Conservation (phyloP, 352 stramenopile species). For the Phytophthora podocarpi region DNA sequence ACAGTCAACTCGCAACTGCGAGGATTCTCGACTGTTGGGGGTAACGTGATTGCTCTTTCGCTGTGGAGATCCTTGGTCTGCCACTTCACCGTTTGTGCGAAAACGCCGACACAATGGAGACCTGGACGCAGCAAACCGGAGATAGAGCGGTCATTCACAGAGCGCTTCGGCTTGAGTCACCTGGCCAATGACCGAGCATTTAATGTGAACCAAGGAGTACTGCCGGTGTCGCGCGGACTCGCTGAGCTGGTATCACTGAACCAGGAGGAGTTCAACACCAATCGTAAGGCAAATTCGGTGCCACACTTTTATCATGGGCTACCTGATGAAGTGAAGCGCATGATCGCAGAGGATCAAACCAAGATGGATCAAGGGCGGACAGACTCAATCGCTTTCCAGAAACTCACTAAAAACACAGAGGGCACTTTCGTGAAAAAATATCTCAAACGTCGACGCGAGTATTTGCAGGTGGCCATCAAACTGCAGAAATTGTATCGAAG, state of each 20-base stretch:
- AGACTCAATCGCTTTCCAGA: conserved; percentile 27
- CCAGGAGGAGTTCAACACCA: conserved; percentile 39
- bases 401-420: conserved; percentile 66
- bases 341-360: conserved; percentile 66
- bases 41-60: conserved; percentile 40
- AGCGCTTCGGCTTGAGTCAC: conserved; percentile 62
- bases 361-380: conserved; percentile 20
- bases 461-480: conserved; percentile 45
- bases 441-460: conserved; percentile 58
- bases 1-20: conserved; percentile 23
- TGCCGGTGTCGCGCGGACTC: conserved; percentile 44
- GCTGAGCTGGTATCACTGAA: conserved; percentile 47
- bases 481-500: conserved; percentile 59
- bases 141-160: conserved; percentile 43
- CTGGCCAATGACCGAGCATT: conserved; percentile 54
- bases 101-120: conserved; percentile 55
- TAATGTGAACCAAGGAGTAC: conserved; percentile 37
- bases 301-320: conserved; percentile 84
- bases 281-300: conserved; percentile 33
- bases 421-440: conserved; percentile 60
- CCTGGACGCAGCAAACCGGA: conserved; percentile 16
- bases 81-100: conserved; percentile 51
- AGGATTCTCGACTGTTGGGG: conserved; percentile 44
- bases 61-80: conserved; percentile 49
- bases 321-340: conserved; percentile 70